These are phyloP conservation scores for Selenicereus undatus DNA, from an alignment of 148 eudicot species.

Conservation along the genomic window DNA sequence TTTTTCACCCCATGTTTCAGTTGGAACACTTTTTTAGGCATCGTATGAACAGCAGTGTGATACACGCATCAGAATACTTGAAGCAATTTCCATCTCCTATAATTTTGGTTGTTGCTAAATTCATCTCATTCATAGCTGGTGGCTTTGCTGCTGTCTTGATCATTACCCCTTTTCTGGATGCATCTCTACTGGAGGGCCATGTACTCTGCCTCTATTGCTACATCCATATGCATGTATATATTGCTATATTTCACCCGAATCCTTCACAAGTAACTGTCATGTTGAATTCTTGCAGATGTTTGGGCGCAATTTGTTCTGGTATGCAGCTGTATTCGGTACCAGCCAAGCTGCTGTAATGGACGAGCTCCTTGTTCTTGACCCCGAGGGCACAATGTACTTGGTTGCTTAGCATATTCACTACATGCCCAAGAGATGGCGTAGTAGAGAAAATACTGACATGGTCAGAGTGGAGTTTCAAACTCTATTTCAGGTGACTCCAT, in stretches of 20 bases:
- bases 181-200: constrained; percentile 96
- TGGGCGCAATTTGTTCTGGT: constrained; percentile 96
- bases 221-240: not conserved
- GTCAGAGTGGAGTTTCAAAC: constrained; percentile 80
- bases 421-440: constrained; percentile 96
- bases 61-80: constrained; percentile 78
- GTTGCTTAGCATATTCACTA: constrained; percentile 80
- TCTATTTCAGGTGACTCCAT: constrained; percentile 68
- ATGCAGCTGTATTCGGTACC: constrained; percentile 93
- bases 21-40: constrained; percentile 95
- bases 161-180: constrained; percentile 88
- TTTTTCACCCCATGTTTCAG: constrained; percentile 31
- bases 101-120: constrained; percentile 71
- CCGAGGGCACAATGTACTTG: constrained; percentile 74
- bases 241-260: not conserved
- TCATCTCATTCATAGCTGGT: constrained; percentile 85
- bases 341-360: constrained; percentile 76
- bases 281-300: constrained; percentile 52
- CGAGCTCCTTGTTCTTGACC: constrained; percentile 79
- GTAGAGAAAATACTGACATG: constrained; percentile 65
- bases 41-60: constrained; percentile 65
- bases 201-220: constrained; percentile 40
- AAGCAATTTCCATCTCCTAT: constrained; percentile 94
- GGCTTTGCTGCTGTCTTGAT: constrained; percentile 93
- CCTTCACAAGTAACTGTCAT: not conserved